phyloP scores from a whole-genome alignment of 306 rosid species.

The Amphicarpaea edgeworthii region DNA sequence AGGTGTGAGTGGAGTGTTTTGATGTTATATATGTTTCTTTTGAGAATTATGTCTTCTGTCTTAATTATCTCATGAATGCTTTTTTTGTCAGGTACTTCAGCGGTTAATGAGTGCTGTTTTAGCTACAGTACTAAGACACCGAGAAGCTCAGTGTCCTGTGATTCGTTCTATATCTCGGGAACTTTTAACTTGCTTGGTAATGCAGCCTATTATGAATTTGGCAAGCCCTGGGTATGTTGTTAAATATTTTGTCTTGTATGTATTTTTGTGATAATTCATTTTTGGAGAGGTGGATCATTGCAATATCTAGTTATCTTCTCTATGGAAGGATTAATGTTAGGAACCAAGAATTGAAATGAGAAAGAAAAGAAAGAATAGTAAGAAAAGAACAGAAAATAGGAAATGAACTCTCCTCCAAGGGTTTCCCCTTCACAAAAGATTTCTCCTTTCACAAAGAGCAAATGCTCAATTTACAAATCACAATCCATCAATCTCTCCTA shows the following conservation, averaged over 20 bases:
- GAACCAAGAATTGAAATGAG: too few relatives aligned
- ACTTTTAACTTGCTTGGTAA: slow-evolving; percentile 84
- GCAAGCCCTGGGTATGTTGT: slow-evolving; percentile 95
- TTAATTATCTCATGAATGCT: slow-evolving; percentile 48
- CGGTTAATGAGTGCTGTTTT: slow-evolving; percentile 84
- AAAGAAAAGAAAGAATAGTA: too few relatives aligned
- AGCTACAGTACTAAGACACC: slow-evolving; percentile 77
- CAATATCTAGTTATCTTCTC: slow-evolving; percentile 4
- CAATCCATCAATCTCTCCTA: too few relatives aligned
- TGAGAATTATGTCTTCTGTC: slow-evolving; percentile 46
- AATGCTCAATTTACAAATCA: too few relatives aligned
- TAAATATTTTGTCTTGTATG: slow-evolving; percentile 39
- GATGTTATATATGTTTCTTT: slow-evolving; percentile 45
- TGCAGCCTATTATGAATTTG: slow-evolving; percentile 87
- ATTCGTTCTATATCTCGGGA: slow-evolving; percentile 89
- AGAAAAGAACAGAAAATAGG: too few relatives aligned
- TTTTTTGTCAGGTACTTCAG: slow-evolving; percentile 75
- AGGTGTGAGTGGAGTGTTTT: slow-evolving; percentile 96
- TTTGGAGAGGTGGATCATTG: slow-evolving; percentile 5
- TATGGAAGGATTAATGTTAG: slow-evolving; percentile 31
- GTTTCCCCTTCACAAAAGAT: too few relatives aligned
- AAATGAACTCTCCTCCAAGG: too few relatives aligned
- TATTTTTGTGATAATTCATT: slow-evolving; percentile 13
- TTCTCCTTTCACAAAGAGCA: too few relatives aligned
- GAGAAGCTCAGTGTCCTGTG: slow-evolving; percentile 90